These are phyloP conservation scores for Mollisiaceae sp. DNA, from an alignment of 2,329 filamentous ascomycete species.

Conservation along the genomic window DNA sequence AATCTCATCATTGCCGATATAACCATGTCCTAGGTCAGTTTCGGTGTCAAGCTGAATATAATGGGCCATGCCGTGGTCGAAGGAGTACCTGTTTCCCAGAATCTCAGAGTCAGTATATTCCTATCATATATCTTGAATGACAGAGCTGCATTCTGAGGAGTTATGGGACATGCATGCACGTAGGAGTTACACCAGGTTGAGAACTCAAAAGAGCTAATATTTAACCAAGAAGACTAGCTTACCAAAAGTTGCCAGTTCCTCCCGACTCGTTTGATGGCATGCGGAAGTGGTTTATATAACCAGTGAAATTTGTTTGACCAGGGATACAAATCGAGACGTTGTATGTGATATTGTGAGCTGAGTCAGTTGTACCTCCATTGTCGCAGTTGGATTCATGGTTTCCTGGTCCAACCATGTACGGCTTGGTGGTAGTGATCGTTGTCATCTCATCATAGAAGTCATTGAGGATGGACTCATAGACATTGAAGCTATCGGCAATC, in stretches of 20 bases:
- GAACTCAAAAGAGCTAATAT: slow-evolving; percentile 41
- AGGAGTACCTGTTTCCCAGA: slow-evolving; percentile 52
- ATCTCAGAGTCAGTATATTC: too few relatives aligned
- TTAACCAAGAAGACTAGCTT: not conserved
- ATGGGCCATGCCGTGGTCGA: slow-evolving; percentile 62
- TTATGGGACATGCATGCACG: too few relatives aligned
- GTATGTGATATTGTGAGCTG: not conserved
- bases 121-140: too few relatives aligned
- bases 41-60: slow-evolving; percentile 61
- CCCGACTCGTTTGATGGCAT: slow-evolving; percentile 55
- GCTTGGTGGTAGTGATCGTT: slow-evolving; percentile 56
- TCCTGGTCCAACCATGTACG: slow-evolving; percentile 62
- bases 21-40: slow-evolving; percentile 52
- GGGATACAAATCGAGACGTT: slow-evolving; percentile 50
- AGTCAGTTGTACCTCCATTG: slow-evolving; percentile 13
- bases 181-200: too few relatives aligned
- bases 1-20: slow-evolving; percentile 48
- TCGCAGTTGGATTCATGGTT: slow-evolving; percentile 60
- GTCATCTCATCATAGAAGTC: slow-evolving; percentile 60
- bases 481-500: slow-evolving; percentile 53
- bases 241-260: slow-evolving; percentile 51
- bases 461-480: slow-evolving; percentile 60
- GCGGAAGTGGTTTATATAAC: slow-evolving; percentile 36
- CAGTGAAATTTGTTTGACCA: slow-evolving; percentile 1
- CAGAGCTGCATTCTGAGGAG: too few relatives aligned